Evolutionary conservation across 768 basidiomycete genomes (phyloP).

Genomic region (Hydnomerulius pinastri): DNA sequence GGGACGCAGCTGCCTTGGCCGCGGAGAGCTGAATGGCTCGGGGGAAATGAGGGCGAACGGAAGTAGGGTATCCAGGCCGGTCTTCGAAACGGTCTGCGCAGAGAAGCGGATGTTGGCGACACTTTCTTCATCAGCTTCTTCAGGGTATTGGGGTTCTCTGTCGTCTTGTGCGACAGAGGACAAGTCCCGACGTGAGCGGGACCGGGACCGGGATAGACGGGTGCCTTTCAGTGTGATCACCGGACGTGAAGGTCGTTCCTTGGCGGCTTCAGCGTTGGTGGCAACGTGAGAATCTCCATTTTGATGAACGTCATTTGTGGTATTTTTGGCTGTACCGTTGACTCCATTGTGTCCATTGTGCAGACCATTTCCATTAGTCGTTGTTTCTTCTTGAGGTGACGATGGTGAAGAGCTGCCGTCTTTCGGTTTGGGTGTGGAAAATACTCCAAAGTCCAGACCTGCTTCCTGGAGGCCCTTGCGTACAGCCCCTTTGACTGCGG

Average conservation of each 20-base stretch:
- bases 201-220: constrained; percentile 63
- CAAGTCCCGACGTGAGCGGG: constrained; percentile 72
- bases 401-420: constrained; percentile 13
- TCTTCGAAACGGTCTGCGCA: constrained; percentile 63
- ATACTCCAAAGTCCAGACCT: constrained; percentile 76
- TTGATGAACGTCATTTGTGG: constrained; percentile 26
- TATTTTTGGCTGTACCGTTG: constrained; percentile 31
- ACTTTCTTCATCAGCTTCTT: constrained; percentile 63
- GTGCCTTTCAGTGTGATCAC: constrained; percentile 64
- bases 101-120: constrained; percentile 79
- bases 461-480: constrained; percentile 64
- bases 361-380: constrained; percentile 9
- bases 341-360: constrained; percentile 28
- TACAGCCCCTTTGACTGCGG: constrained; percentile 72
- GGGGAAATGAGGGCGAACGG: constrained; percentile 84
- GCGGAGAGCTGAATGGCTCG: constrained; percentile 50
- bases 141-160: constrained; percentile 56
- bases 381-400: constrained; percentile 15
- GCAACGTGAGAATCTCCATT: constrained; percentile 22
- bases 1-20: constrained; percentile 18
- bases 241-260: constrained; percentile 63
- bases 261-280: constrained; percentile 46
- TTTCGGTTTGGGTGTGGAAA: constrained; percentile 46
- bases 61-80: constrained; percentile 56
- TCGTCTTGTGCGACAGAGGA: constrained; percentile 58